phyloP scores from a whole-genome alignment of 768 basidiomycete genomes.

The Hericium coralloides region DNA sequence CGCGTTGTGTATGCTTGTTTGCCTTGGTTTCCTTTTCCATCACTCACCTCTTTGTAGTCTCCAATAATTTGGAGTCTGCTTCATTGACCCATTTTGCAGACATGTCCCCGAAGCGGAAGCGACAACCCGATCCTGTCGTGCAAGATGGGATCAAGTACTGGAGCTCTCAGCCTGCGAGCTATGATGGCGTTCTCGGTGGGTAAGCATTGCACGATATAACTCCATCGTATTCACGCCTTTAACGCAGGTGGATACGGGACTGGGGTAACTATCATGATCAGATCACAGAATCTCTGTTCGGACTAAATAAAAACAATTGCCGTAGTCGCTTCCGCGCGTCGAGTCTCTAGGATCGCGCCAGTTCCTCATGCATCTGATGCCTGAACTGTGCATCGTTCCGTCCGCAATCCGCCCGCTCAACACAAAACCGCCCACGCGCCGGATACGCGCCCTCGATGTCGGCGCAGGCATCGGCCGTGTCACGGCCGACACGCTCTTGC shows the following conservation, averaged over 20 bases:
- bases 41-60: constrained; percentile 1
- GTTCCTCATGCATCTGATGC: constrained; percentile 75
- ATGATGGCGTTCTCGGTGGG: constrained; percentile 81
- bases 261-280: constrained; percentile 27
- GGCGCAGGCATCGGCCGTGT: constrained; percentile 94
- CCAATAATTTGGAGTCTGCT: too few species aligned
- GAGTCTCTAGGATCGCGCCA: constrained; percentile 88
- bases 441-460: constrained; percentile 79
- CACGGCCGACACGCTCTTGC: constrained; percentile 81
- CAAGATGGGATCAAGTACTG: constrained; percentile 82
- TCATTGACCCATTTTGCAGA: background rate
- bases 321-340: constrained; percentile 79
- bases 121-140: constrained; percentile 39
- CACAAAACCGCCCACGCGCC: constrained; percentile 23
- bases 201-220: background rate
- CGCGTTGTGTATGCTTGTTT: constrained; percentile 18
- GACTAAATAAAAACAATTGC: background rate
- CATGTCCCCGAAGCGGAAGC: constrained; percentile 1
- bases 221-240: background rate
- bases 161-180: constrained; percentile 69
- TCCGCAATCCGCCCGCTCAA: constrained; percentile 56
- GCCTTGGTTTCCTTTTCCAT: constrained; percentile 1
- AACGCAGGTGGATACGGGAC: constrained; percentile 45
- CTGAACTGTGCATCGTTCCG: constrained; percentile 67
- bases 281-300: constrained; percentile 1